phyloP scores from a whole-genome alignment of 2,329 filamentous ascomycete genomes.

The Rhinocladiella similis region DNA sequence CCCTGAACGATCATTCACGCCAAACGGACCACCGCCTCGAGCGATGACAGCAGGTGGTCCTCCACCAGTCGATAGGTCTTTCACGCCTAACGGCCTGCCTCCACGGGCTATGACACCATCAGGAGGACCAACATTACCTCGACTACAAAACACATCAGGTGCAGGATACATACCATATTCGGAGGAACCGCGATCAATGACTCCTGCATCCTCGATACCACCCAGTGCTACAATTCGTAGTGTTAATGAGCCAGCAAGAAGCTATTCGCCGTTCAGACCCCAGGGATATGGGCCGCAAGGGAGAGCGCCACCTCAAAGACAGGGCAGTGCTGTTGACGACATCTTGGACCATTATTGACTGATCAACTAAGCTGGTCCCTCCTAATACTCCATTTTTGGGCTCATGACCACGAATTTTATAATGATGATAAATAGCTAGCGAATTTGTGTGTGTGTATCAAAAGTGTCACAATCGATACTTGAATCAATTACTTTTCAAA shows the following conservation, averaged over 20 bases:
- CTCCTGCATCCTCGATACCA: slow-evolving; percentile 19
- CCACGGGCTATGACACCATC: slow-evolving; percentile 6
- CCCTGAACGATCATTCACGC: slow-evolving; percentile 26
- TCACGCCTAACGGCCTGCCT: slow-evolving; percentile 15
- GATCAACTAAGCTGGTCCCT: slow-evolving; percentile 6
- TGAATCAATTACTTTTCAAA: background rate
- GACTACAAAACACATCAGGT: slow-evolving; percentile 18
- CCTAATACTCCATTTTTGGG: slow-evolving; percentile 1
- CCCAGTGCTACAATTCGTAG: slow-evolving; percentile 18
- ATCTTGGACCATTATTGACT: slow-evolving; percentile 30
- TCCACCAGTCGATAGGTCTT: slow-evolving; percentile 16
- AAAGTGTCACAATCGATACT: slow-evolving; percentile 14
- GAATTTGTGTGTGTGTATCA: slow-evolving; percentile 20
- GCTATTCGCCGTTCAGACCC: slow-evolving; percentile 17
- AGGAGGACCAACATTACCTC: slow-evolving; percentile 19
- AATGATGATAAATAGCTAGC: slow-evolving; percentile 23
- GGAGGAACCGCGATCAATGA: slow-evolving; percentile 20
- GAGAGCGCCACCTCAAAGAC: slow-evolving; percentile 13
- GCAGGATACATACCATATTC: slow-evolving; percentile 19
- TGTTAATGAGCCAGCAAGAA: slow-evolving; percentile 13
- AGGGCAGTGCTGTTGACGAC: slow-evolving; percentile 25
- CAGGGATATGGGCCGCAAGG: slow-evolving; percentile 7
- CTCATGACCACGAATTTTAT: slow-evolving; percentile 20
- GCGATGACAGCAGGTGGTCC: slow-evolving; percentile 3
- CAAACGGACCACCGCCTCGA: slow-evolving; percentile 8